Evolutionary conservation across 179 eudicot genomes (phyloP), one percentile per base, ranked within the genome.

Genomic region (Vitellaria paradoxa): DNA sequence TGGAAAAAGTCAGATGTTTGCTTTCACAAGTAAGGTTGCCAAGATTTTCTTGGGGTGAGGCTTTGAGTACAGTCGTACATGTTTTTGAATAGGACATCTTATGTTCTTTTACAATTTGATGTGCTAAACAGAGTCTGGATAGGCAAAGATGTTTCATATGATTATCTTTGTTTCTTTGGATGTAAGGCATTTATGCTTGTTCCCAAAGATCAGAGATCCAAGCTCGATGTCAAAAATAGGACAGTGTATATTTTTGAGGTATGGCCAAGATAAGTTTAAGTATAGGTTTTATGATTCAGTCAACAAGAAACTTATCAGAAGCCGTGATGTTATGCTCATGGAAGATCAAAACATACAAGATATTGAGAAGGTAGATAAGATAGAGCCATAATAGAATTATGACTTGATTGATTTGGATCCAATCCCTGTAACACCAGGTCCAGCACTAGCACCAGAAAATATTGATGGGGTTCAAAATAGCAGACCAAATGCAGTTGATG

Each of bases 11-110:
- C 14, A 11, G 24, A 26, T 81, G 52, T 26, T 23, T 81, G 60
- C 77, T 81, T 71, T 70, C 68, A 14, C 61, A 80, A 37, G 74
- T 26, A 74, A 68, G 47, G 53, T 61, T 74, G 53, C 78, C 73
- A 2, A 57, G 52, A 15, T 71, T 4, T 30, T 80, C 74, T 49
- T 74, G 68, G 75, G 75, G 62, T 23, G 82, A 79, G 30, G 77
- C 82, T 4, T 45, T 73, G 47, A n/a, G n/a, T 55, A 59, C 65
- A 26, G 30, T 14, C 12, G 55, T 24, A 15, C 62, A 80, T 30
- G 68, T 59, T 23, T 23, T n/a, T 59, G 6, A 20, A 60, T 60
- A 6, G 2, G n/a, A 10, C 79, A 20, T 64, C 70, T 12, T 42
- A 45, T 67, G 63, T 68, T 45, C 42, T 65, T 45, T 74, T 79